A percentile compares a stretch with the other conserved stretches of the same genome.
phyloP scores from a whole-genome alignment of 2,329 filamentous ascomycete genomes.

The Xylariaceae sp. region DNA sequence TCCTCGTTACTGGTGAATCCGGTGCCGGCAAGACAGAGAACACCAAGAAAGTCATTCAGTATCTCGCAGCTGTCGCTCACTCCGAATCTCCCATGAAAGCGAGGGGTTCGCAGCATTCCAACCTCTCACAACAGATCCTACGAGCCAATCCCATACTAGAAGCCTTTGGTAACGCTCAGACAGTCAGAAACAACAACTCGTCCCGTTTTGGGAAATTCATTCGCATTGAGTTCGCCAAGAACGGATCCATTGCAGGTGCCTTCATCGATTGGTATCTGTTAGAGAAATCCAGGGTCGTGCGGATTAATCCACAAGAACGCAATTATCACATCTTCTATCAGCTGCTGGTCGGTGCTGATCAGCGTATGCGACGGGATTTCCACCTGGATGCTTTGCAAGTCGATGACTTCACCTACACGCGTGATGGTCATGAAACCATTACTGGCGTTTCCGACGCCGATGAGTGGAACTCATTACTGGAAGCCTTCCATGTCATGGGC shows the following conservation, averaged over 20 bases:
- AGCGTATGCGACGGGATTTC: slow-evolving; percentile 69
- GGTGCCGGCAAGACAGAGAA: slow-evolving; percentile 98
- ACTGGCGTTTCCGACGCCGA: slow-evolving; percentile 82
- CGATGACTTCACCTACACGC: slow-evolving; percentile 88
- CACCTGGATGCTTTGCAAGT: slow-evolving; percentile 71
- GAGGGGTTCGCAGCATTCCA: slow-evolving; percentile 61
- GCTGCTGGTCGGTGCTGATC: slow-evolving; percentile 77
- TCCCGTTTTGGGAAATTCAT: slow-evolving; percentile 99
- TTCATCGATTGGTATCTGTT: slow-evolving; percentile 98
- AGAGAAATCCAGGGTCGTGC: slow-evolving; percentile 96
- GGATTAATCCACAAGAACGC: slow-evolving; percentile 79
- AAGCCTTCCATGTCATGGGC: slow-evolving; percentile 92
- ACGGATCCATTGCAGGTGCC: slow-evolving; percentile 87
- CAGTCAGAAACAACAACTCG: slow-evolving; percentile 96
- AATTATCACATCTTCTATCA: slow-evolving; percentile 99
- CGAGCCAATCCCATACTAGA: slow-evolving; percentile 96
- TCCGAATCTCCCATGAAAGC: slow-evolving; percentile 67
- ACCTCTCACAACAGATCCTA: slow-evolving; percentile 92
- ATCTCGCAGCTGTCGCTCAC: slow-evolving; percentile 88
- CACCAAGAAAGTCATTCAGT: slow-evolving; percentile 99
- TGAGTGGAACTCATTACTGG: slow-evolving; percentile 86
- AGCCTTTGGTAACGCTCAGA: slow-evolving; percentile 97
- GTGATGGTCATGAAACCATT: slow-evolving; percentile 87
- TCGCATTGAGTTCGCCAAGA: slow-evolving; percentile 85
- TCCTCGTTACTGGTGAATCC: slow-evolving; percentile 95